Percentiles rank a stretch among this genome's conserved stretches.
Evolutionary conservation across 2,329 filamentous ascomycete genomes (phyloP).

Genomic region (Fonsecaea monophora): DNA sequence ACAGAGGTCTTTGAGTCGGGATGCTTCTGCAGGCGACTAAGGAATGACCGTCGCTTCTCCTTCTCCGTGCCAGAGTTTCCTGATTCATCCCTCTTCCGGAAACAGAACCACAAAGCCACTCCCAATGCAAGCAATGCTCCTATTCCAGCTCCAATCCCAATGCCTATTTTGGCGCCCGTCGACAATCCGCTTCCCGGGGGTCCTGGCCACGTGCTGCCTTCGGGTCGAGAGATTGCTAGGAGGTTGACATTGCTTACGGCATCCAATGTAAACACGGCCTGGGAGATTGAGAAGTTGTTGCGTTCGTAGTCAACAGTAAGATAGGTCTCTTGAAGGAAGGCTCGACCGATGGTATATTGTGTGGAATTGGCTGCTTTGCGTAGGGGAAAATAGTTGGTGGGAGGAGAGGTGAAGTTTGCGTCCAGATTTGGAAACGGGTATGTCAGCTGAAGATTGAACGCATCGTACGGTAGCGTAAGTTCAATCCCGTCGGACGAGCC

Average conservation of each 20-base stretch:
- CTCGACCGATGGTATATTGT: slow-evolving; percentile 49
- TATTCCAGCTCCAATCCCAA: slow-evolving; percentile 40
- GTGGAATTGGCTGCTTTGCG: slow-evolving; percentile 45
- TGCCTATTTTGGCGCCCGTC: slow-evolving; percentile 43
- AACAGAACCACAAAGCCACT: slow-evolving; percentile 35
- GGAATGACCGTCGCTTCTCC: slow-evolving; percentile 30
- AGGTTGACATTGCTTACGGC: slow-evolving; percentile 63
- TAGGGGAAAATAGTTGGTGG: slow-evolving; percentile 49
- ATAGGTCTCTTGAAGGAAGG: slow-evolving; percentile 53
- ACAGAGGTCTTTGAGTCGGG: slow-evolving; percentile 34
- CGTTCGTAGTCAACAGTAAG: slow-evolving; percentile 48
- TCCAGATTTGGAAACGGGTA: slow-evolving; percentile 46
- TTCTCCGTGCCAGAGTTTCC: slow-evolving; percentile 22
- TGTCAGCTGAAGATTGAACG: slow-evolving; percentile 48
- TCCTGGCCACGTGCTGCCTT: slow-evolving; percentile 35
- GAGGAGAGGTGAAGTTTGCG: slow-evolving; percentile 38
- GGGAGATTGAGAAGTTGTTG: slow-evolving; percentile 46
- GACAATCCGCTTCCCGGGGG: slow-evolving; percentile 36
- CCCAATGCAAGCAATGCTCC: slow-evolving; percentile 32
- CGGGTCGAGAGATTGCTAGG: slow-evolving; percentile 38
- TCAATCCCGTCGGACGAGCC: slow-evolving; percentile 41
- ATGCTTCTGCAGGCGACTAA: slow-evolving; percentile 26
- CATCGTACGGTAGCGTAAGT: slow-evolving; percentile 49
- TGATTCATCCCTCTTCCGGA: slow-evolving; percentile 21
- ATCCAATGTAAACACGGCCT: slow-evolving; percentile 44